A percentile compares a stretch with the other conserved stretches of the same genome.
Conservation (phyloP, 2,329 filamentous ascomycete species). For the Samsoniella hepiali region DNA sequence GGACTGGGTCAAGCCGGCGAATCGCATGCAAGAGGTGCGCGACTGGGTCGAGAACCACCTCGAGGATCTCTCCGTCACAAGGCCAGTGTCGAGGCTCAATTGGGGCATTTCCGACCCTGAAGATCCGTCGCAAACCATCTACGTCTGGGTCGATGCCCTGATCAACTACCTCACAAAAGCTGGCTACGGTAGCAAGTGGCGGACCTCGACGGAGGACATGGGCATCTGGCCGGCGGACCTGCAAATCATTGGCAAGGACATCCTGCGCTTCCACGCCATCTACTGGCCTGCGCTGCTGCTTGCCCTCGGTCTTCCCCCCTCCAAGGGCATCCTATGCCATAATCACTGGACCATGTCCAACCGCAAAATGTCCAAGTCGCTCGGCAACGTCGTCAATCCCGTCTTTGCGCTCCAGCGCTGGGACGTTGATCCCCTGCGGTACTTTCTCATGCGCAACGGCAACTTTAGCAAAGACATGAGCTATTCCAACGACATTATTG, state of each 20-base stretch:
- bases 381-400: slow-evolving; percentile 92
- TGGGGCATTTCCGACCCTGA: slow-evolving; percentile 91
- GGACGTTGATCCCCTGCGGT: slow-evolving; percentile 82
- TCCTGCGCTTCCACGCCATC: slow-evolving; percentile 90
- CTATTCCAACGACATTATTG: slow-evolving; percentile 78
- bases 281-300: slow-evolving; percentile 98
- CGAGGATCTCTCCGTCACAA: slow-evolving; percentile 83
- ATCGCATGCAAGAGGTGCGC: slow-evolving; percentile 75
- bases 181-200: slow-evolving; percentile 64
- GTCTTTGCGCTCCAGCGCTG: slow-evolving; percentile 88
- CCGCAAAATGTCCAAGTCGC: slow-evolving; percentile 94
- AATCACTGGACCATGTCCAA: slow-evolving; percentile 92
- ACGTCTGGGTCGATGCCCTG: slow-evolving; percentile 96
- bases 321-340: slow-evolving; percentile 79
- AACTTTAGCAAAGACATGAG: slow-evolving; percentile 74
- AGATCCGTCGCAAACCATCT: slow-evolving; percentile 84
- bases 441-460: slow-evolving; percentile 80
- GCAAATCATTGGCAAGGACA: slow-evolving; percentile 95
- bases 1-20: slow-evolving; percentile 68
- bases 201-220: slow-evolving; percentile 58
- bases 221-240: slow-evolving; percentile 86
- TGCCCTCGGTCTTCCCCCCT: slow-evolving; percentile 75
- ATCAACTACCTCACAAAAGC: slow-evolving; percentile 89
- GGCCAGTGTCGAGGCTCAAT: slow-evolving; percentile 69
- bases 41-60: slow-evolving; percentile 73